Percentiles rank a stretch among this genome's conserved stretches.
Conservation (phyloP, 768 basidiomycete species). For the Cubamyces sp. region DNA sequence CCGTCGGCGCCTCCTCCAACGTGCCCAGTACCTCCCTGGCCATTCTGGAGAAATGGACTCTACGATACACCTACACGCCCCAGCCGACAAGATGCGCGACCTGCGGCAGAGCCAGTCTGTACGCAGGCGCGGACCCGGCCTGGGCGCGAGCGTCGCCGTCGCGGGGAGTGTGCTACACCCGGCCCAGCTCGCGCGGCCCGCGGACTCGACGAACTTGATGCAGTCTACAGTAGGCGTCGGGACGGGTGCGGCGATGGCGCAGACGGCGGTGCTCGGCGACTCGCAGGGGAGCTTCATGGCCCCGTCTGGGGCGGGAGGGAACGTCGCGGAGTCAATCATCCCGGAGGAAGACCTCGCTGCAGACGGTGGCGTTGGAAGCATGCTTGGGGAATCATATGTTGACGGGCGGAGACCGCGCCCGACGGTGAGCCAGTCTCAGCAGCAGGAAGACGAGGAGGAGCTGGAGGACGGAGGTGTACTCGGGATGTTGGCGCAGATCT, state of each 20-base stretch:
- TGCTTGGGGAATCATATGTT: constrained; percentile 75
- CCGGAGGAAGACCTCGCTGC: constrained; percentile 51
- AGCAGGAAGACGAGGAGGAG: constrained; percentile 61
- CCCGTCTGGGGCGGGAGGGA: background rate
- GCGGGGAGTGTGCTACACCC: constrained; percentile 46
- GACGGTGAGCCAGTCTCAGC: constrained; percentile 25
- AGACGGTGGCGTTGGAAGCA: constrained; percentile 63
- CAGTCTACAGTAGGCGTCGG: constrained; percentile 43
- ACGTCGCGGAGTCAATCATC: constrained; percentile 31
- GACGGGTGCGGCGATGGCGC: constrained; percentile 53
- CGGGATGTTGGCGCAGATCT: constrained; percentile 86
- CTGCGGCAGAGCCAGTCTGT: constrained; percentile 66
- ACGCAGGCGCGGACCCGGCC: constrained; percentile 33
- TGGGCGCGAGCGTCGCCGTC: constrained; percentile 19
- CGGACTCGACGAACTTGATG: constrained; percentile 42
- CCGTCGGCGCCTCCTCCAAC: constrained; percentile 29
- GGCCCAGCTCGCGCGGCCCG: constrained; percentile 17
- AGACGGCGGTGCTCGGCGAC: constrained; percentile 76
- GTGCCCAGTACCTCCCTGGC: background rate
- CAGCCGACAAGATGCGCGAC: constrained; percentile 60
- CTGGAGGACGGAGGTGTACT: constrained; percentile 84
- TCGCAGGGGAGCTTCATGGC: constrained; percentile 58
- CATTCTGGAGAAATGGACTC: constrained; percentile 23
- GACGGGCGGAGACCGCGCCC: constrained; percentile 56
- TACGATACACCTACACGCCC: constrained; percentile 26